Evolutionary conservation across 768 basidiomycete species (phyloP), one percentile per base, ranked within the genome.

Genomic region (Tricholomella constricta): DNA sequence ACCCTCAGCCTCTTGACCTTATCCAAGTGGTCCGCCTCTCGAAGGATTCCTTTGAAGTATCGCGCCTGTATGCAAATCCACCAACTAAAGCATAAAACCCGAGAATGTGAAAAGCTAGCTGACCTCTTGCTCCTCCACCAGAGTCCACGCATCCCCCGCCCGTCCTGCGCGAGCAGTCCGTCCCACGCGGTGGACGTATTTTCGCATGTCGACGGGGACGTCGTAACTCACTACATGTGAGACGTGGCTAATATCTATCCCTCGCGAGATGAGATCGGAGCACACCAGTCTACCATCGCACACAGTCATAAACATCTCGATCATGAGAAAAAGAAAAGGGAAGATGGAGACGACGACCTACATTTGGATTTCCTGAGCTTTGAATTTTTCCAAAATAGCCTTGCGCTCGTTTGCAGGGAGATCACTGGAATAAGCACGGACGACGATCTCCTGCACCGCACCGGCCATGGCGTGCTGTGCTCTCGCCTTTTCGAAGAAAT

Each of bases 101-200:
- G 35, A 37, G 23, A 31, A 15, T 23, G 35, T 15, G 26, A 5
- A 36, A 47, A 10, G 37, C 5, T 25, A 48, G 56, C 72, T 35
- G 34, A 86, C 90, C 79, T 93, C 91, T 66, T 97, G 95, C 66
- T 94, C 89, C 74, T 98, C 97, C 6, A 98, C 91, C 61, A 98
- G 70, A 2, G 89, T 90, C 96, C 96, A 99, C 2, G 95, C 94
- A 57, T 89, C 83, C 6, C 97, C 97, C 19, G 73, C 71, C 41
- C 89, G 78, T 7, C 97, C 97, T 3, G 97, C 97, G 45, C 97
- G 82, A 2, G 97, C 97, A 5, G 97, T 98, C 38, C 97, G 81
- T 19, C 97, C 97, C 8, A 95, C 96, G 48, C 97, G 88, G 69
- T 99, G 97, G 10, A 99, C 91, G 64, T 99, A 99, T 69, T 98